Evolutionary conservation across 371 early-diverging fungal genomes (phyloP).

Genomic region (Syncephalastrum monosporum): DNA sequence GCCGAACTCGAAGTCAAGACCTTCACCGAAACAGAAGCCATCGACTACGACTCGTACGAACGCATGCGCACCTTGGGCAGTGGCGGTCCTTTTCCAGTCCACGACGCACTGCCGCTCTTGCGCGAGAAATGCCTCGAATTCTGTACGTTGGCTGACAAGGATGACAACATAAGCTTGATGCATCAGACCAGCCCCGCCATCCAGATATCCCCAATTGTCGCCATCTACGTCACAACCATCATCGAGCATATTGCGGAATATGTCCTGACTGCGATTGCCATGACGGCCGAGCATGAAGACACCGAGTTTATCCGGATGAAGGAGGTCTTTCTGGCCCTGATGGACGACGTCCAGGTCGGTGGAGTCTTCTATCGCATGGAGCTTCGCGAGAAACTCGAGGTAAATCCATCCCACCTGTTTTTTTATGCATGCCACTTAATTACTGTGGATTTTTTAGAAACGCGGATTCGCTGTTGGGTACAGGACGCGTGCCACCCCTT

Average conservation of each 20-base stretch:
- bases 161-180: conserved; percentile 23
- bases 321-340: conserved; percentile 58
- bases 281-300: conserved; percentile 59
- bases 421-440: conserved; percentile 4
- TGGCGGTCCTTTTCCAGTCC: conserved; percentile 18
- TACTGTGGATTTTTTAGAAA: conserved; percentile 12
- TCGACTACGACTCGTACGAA: conserved; percentile 47
- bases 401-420: conserved; percentile 19
- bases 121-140: conserved; percentile 60
- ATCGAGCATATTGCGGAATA: conserved; percentile 67
- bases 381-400: conserved; percentile 54
- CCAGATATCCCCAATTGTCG: conserved; percentile 57
- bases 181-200: conserved; percentile 12
- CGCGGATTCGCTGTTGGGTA: conserved; percentile 13
- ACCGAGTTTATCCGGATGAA: conserved; percentile 59
- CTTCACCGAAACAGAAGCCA: conserved; percentile 58
- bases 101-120: conserved; percentile 26
- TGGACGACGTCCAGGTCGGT: conserved; percentile 59
- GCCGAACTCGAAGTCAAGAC: conserved; percentile 67
- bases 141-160: conserved; percentile 56
- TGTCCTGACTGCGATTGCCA: conserved; percentile 56
- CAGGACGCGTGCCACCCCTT: conserved; percentile 7
- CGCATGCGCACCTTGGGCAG: conserved; percentile 37
- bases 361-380: conserved; percentile 54
- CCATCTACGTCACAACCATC: conserved; percentile 67